Evolutionary conservation across 176 grass and related monocot genomes (phyloP), one percentile per base, ranked within the genome.

Genomic region (Oryza longistaminata): DNA sequence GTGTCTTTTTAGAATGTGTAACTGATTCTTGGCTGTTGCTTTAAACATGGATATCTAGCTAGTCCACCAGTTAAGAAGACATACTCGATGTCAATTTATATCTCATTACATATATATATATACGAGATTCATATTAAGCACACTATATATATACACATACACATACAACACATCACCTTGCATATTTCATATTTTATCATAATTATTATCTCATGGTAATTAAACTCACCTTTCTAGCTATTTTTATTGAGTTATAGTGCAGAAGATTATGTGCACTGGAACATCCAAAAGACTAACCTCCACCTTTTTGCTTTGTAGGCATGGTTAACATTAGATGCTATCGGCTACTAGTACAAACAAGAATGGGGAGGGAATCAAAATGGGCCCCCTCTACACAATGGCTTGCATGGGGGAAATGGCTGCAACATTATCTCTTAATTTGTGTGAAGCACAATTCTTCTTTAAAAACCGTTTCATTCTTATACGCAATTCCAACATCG

Each of bases 401-500:
- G 27, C 44, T 68, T 71, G 27, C 44, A 50, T 19, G 46, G 0
- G 21, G 55, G 77, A 90, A 67, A 45, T 73, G 44, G 16, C 60
- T 74, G 68, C 71, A 1, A 6, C 85, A 84, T 88, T 75, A 90
- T 89, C 74, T 34, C 77, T 62, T 62, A 62, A 3, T 62, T 91
- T 55, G 75, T 73, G 66, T 81, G 82, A 80, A 76, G 74, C 70
- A 81, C 84, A 78, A n/a, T 88, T 86, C 65, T 68, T 86, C 71
- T 72, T 25, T 46, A 62, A 73, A 70, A 92, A 74, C 16, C 33
- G 65, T 62, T 8, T n/a, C n/a, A n/a, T n/a, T n/a, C n/a, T 68
- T 61, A 75, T 29, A 90, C 83, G 64, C 76, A 85, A 90, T 82
- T 67, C 34, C 14, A 69, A 43, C 27, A 27, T 70, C n/a, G n/a